These are phyloP conservation scores for Colletotrichum musae DNA, from an alignment of 2,329 filamentous ascomycete genomes.

Conservation along the genomic window DNA sequence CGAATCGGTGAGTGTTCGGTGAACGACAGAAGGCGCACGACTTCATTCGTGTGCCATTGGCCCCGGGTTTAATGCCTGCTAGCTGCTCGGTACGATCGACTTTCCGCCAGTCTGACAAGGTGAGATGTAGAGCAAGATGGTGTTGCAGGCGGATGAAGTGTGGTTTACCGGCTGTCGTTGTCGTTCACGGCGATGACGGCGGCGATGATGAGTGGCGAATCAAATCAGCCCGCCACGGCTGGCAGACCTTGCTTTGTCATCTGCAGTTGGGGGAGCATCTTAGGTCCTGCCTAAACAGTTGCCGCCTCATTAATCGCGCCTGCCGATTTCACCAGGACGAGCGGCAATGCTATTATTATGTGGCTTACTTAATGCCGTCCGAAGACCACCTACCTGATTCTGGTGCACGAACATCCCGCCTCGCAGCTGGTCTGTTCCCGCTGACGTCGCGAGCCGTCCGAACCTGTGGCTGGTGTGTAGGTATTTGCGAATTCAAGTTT, in stretches of 20 bases:
- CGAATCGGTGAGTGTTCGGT: not conserved
- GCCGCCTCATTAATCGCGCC: not conserved
- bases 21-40: not conserved
- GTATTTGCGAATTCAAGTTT: not conserved
- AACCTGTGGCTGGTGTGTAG: not conserved
- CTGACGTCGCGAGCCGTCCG: not conserved
- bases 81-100: not conserved
- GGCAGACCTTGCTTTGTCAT: slow-evolving; percentile 35
- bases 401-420: not conserved
- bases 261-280: not conserved
- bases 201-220: not conserved
- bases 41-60: slow-evolving; percentile 23
- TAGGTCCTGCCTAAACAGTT: not conserved
- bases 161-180: slow-evolving; percentile 1
- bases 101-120: not conserved
- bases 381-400: not conserved
- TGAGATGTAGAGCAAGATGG: not conserved
- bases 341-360: too few species aligned
- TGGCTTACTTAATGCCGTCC: slow-evolving; percentile 13
- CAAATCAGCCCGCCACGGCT: slow-evolving; percentile 23
- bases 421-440: too few species aligned
- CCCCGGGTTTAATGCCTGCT: not conserved
- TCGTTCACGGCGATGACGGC: slow-evolving; percentile 20
- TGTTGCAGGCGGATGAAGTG: not conserved
- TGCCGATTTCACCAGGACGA: too few species aligned